A percentile compares a stretch with the other conserved stretches of the same genome.
These are phyloP conservation scores for Pyrus pyrifolia DNA, from an alignment of 306 rosid genomes.

Conservation along the genomic window DNA sequence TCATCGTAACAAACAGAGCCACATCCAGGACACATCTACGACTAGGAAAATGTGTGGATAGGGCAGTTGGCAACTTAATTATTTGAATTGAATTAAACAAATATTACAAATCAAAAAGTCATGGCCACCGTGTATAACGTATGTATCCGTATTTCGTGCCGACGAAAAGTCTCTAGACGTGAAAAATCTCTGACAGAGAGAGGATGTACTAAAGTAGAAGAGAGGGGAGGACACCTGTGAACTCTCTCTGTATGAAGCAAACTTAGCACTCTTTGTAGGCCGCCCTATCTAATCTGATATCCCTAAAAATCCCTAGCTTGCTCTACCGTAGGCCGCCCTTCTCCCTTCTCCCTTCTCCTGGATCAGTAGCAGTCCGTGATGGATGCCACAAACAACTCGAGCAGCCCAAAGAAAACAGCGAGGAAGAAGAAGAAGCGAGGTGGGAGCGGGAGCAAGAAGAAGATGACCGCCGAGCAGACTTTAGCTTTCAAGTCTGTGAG, in stretches of 20 bases:
- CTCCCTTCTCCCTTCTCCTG: not conserved
- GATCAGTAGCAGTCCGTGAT: slow-evolving; percentile 19
- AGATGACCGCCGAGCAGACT: slow-evolving; percentile 75
- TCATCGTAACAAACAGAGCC: too few relatives aligned
- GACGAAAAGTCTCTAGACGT: too few relatives aligned
- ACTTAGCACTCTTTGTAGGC: not conserved
- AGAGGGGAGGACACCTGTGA: not conserved
- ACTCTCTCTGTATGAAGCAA: not conserved
- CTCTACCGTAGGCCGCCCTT: not conserved
- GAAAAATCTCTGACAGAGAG: too few relatives aligned
- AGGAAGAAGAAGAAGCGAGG: slow-evolving; percentile 73
- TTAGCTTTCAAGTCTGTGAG: slow-evolving; percentile 64
- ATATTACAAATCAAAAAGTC: too few relatives aligned
- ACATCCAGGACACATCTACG: too few relatives aligned
- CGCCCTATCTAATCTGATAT: not conserved
- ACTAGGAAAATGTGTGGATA: too few relatives aligned
- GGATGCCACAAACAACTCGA: slow-evolving; percentile 36
- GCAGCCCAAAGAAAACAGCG: slow-evolving; percentile 16
- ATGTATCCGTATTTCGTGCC: too few relatives aligned
- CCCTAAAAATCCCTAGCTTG: not conserved
- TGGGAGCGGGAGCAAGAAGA: slow-evolving; percentile 68
- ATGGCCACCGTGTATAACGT: too few relatives aligned
- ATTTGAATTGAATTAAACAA: too few relatives aligned
- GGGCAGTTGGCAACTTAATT: too few relatives aligned
- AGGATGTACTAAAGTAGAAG: not conserved